phyloP scores from a whole-genome alignment of 148 eudicot genomes.

The Amaranthus palmeri region DNA sequence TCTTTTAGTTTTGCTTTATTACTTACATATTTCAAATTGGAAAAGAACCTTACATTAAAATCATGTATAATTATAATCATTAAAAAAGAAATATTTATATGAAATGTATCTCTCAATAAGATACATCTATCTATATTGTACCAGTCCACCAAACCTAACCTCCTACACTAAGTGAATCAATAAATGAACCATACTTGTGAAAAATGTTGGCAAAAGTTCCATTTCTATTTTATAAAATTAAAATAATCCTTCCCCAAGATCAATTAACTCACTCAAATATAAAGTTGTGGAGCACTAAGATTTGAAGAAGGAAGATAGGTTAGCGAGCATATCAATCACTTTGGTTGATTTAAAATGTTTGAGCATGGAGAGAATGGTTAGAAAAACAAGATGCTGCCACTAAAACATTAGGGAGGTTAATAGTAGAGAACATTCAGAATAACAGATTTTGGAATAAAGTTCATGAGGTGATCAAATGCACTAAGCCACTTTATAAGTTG shows the following conservation, averaged over 20 bases:
- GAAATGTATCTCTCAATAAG: not conserved
- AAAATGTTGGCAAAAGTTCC: not conserved
- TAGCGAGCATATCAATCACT: not conserved
- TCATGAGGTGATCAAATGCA: slow-evolving; percentile 11
- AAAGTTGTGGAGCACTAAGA: slow-evolving; percentile 3
- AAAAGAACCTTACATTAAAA: too few relatives aligned
- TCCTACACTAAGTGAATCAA: slow-evolving; percentile 13
- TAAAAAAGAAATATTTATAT: too few relatives aligned
- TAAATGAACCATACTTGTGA: slow-evolving; percentile 7
- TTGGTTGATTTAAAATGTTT: not conserved
- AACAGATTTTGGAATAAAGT: slow-evolving; percentile 9
- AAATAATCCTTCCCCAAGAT: not conserved
- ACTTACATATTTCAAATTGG: not conserved
- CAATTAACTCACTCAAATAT: not conserved
- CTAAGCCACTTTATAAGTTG: not conserved
- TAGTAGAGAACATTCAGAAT: slow-evolving; percentile 5
- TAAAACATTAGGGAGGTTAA: slow-evolving; percentile 6
- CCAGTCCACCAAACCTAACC: slow-evolving; percentile 8
- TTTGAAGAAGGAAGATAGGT: slow-evolving; percentile 10
- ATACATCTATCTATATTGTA: slow-evolving; percentile 23
- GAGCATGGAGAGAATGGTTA: too few relatives aligned
- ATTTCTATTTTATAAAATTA: slow-evolving; percentile 17
- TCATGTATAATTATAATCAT: too few relatives aligned
- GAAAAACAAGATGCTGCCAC: not conserved
- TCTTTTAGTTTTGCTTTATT: too few relatives aligned